A percentile compares a stretch with the other conserved stretches of the same genome.
These are phyloP conservation scores for Corchorus olitorius DNA, from an alignment of 345 rosid genomes.

Conservation along the genomic window DNA sequence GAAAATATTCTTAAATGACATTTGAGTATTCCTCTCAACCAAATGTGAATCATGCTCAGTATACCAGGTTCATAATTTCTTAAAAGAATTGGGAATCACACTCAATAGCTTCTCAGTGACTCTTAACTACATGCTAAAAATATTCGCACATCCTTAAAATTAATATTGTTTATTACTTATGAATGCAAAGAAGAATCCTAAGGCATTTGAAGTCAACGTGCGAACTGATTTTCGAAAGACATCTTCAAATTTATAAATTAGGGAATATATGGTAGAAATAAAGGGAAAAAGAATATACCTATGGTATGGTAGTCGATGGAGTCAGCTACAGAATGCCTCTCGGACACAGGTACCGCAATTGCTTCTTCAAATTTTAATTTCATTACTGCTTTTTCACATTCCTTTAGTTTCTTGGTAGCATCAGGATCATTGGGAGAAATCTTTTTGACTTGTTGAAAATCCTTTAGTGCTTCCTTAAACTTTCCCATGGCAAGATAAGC, in stretches of 20 bases:
- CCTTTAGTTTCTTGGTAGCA: constrained; percentile 83
- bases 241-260: neutral
- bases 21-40: constrained; percentile 4
- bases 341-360: constrained; percentile 73
- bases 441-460: constrained; percentile 96
- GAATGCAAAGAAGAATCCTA: neutral
- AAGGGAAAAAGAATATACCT: constrained; percentile 48
- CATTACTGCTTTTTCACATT: constrained; percentile 94
- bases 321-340: constrained; percentile 79
- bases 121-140: neutral
- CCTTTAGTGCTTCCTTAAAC: constrained; percentile 90
- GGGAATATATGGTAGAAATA: neutral
- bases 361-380: constrained; percentile 97
- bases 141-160: neutral
- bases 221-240: neutral
- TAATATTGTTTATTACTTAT: neutral
- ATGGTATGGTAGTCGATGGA: constrained; percentile 77
- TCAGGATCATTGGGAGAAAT: constrained; percentile 93
- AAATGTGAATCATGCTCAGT: neutral
- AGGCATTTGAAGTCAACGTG: neutral
- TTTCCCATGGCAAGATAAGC: constrained; percentile 97
- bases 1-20: neutral
- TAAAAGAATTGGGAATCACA: neutral
- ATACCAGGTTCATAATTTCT: neutral
- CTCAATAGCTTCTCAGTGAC: neutral